phyloP scores from a whole-genome alignment of 306 rosid species.

The Spatholobus suberectus region DNA sequence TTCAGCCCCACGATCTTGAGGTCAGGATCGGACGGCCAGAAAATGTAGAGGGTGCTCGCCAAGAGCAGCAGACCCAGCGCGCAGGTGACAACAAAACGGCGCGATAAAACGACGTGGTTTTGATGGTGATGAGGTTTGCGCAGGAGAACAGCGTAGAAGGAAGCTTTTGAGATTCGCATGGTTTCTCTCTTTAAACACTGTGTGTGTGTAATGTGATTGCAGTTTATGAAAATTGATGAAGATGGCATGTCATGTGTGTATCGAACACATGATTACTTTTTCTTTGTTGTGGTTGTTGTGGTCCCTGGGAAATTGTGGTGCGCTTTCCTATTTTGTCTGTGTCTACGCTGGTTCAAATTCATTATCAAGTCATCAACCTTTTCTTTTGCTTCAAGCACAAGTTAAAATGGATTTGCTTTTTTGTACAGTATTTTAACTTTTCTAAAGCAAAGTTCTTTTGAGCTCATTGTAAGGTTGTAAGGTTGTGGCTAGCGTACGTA shows the following conservation, averaged over 20 bases:
- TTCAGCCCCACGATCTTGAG: conserved; percentile 66
- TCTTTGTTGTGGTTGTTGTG: no score
- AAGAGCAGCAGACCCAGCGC: conserved; percentile 35
- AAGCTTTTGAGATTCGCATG: conserved; percentile 44
- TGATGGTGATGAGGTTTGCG: conserved; percentile 15
- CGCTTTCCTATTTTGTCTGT: conserved; percentile 41
- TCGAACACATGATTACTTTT: not conserved
- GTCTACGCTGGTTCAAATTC: not conserved
- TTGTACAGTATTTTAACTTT: not conserved
- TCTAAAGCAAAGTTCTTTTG: not conserved
- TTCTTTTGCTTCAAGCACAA: conserved; percentile 47
- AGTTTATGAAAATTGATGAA: conserved; percentile 2
- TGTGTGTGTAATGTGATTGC: not conserved
- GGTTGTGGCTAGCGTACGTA: no score
- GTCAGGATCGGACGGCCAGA: conserved; percentile 73
- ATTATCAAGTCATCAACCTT: not conserved
- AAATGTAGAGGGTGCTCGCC: conserved; percentile 36
- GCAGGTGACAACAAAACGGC: conserved; percentile 36
- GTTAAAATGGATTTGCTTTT: conserved; percentile 10
- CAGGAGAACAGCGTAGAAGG: conserved; percentile 38
- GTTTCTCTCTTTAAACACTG: not conserved
- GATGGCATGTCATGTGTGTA: not conserved
- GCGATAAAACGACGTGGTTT: conserved; percentile 49
- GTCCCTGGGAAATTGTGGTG: conserved; percentile 56
- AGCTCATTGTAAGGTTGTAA: no score